phyloP scores from a whole-genome alignment of 768 basidiomycete genomes.

The Podaxis sp. region DNA sequence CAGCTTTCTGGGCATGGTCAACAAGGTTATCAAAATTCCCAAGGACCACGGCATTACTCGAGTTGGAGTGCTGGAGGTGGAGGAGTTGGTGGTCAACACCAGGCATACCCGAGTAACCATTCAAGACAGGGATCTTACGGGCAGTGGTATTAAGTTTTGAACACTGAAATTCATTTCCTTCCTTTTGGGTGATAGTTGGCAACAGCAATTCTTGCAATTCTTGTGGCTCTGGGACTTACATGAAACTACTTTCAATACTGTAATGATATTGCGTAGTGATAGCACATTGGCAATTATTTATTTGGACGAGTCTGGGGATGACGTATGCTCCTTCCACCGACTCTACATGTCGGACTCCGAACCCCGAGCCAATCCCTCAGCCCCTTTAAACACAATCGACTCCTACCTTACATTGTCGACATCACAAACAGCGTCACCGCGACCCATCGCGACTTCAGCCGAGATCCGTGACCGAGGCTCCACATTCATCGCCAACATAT shows the following conservation, averaged over 20 bases:
- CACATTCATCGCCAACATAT: constrained; percentile 66
- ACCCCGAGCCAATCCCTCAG: constrained; percentile 16
- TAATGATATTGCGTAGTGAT: background rate
- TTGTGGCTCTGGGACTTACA: background rate
- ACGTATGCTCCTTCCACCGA: background rate
- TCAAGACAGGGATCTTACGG: background rate
- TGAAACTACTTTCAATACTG: too few relatives aligned
- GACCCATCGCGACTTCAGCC: constrained; percentile 57
- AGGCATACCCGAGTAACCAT: background rate
- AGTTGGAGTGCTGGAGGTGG: constrained; percentile 2
- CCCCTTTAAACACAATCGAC: constrained; percentile 38
- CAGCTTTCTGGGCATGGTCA: background rate
- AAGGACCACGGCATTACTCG: background rate
- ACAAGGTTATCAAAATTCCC: background rate
- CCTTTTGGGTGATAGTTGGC: background rate
- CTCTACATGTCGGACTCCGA: constrained; percentile 3
- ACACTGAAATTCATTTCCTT: background rate
- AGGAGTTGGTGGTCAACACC: background rate
- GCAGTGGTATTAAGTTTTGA: background rate
- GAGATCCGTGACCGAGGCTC: constrained; percentile 78
- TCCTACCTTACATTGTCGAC: constrained; percentile 46
- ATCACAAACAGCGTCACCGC: constrained; percentile 36
- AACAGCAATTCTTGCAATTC: constrained; percentile 28
- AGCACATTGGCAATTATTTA: background rate
- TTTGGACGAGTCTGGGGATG: constrained; percentile 29